These are phyloP conservation scores for Heritiera littoralis DNA, from an alignment of 345 rosid species.

Conservation along the genomic window DNA sequence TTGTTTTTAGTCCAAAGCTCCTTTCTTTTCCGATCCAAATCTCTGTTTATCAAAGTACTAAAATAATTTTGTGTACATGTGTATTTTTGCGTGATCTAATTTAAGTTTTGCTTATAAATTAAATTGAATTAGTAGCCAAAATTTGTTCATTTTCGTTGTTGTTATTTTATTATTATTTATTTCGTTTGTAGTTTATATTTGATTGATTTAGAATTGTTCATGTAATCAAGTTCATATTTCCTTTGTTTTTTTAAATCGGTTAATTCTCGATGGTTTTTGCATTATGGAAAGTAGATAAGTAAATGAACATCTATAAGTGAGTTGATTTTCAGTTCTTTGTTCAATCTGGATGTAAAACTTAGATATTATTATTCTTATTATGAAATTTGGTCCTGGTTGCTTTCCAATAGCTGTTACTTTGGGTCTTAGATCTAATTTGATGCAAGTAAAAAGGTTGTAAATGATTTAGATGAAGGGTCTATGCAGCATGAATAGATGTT, in stretches of 20 bases:
- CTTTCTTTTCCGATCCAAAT: constrained; percentile 18
- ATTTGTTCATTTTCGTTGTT: not conserved
- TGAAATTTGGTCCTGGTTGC: not conserved
- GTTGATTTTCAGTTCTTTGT: constrained; percentile 5
- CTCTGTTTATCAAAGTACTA: not conserved
- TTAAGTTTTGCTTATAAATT: not conserved
- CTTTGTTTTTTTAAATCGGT: not conserved
- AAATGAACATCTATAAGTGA: not conserved
- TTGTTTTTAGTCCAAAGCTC: not conserved
- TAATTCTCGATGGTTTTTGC: constrained; percentile 5
- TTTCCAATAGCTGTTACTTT: not conserved
- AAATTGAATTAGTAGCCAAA: not conserved
- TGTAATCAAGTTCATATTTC: not conserved
- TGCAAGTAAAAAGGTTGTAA: not conserved
- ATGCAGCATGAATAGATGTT: not conserved
- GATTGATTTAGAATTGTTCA: not conserved
- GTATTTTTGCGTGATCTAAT: not conserved
- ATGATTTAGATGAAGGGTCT: not conserved
- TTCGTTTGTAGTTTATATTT: not conserved
- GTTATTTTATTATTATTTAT: too few species aligned
- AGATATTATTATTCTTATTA: not conserved
- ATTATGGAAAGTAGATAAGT: not conserved
- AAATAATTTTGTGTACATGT: not conserved
- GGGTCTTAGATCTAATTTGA: not conserved
- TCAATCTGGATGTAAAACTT: constrained; percentile 7